A percentile compares a stretch with the other conserved stretches of the same genome.
phyloP scores from a whole-genome alignment of 2,329 filamentous ascomycete species.

The Pyrenochaeta sp. region DNA sequence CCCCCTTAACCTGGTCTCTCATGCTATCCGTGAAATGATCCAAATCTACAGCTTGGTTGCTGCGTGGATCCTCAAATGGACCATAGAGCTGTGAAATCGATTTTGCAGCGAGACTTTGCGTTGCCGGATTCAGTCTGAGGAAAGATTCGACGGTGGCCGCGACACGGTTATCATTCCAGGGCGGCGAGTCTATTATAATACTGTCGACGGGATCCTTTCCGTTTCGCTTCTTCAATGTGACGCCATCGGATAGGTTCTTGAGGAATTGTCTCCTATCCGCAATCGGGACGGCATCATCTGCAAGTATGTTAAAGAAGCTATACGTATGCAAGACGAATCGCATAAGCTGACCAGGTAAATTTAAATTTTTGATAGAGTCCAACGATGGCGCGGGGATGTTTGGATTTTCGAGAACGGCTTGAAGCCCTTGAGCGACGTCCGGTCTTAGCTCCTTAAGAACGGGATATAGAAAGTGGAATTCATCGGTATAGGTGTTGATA shows the following conservation, averaged over 20 bases:
- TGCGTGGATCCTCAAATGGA: not conserved
- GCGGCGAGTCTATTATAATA: too few relatives aligned
- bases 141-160: not conserved
- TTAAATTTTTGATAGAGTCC: not conserved
- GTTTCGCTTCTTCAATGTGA: not conserved
- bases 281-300: not conserved
- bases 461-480: conserved; percentile 3
- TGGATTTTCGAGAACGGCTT: not conserved
- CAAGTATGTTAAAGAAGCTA: conserved; percentile 1
- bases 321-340: conserved; percentile 7
- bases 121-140: not conserved
- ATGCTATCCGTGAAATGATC: not conserved
- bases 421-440: not conserved
- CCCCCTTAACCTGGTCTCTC: not conserved
- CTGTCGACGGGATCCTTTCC: not conserved
- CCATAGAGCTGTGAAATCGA: not conserved
- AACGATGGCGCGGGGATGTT: not conserved
- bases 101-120: not conserved
- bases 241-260: conserved; percentile 1
- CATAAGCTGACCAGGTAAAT: not conserved
- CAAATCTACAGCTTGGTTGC: not conserved
- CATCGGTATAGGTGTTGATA: not conserved
- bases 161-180: not conserved
- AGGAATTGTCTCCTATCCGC: conserved; percentile 7
- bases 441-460: not conserved